These are phyloP conservation scores for Backusella parvicylindrica DNA, from an alignment of 192 early-diverging fungal species.

Conservation along the genomic window DNA sequence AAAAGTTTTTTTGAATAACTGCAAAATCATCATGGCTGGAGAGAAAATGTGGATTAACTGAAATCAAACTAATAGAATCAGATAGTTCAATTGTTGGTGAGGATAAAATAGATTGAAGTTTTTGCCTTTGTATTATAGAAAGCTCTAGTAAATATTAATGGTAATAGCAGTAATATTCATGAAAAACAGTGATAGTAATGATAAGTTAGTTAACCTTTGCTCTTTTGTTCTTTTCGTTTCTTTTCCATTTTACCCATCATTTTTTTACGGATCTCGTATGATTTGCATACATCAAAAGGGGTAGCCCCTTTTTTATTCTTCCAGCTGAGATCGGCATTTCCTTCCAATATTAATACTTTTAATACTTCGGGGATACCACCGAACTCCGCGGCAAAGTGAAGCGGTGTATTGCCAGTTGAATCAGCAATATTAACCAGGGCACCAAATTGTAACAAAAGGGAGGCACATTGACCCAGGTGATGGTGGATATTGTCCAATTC, in stretches of 20 bases:
- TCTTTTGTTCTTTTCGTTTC: conserved; percentile 4
- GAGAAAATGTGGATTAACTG: neutral
- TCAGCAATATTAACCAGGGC: conserved; percentile 45
- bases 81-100: neutral
- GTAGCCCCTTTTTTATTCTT: conserved; percentile 45
- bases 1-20: conserved; percentile 40
- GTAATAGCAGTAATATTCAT: neutral
- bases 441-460: conserved; percentile 41
- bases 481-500: neutral
- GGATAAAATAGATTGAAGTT: neutral
- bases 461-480: conserved; percentile 42
- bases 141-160: neutral
- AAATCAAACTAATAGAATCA: neutral
- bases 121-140: neutral
- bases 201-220: neutral
- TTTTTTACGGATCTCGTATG: conserved; percentile 32
- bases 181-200: too few species aligned
- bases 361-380: conserved; percentile 45
- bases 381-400: conserved; percentile 52
- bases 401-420: conserved; percentile 44
- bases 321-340: conserved; percentile 37
- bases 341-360: conserved; percentile 40
- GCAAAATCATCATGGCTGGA: conserved; percentile 35
- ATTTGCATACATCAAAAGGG: conserved; percentile 42
- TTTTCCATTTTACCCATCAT: conserved; percentile 2